Percentiles rank a stretch among this genome's conserved stretches.
These are phyloP conservation scores for Pestalotiopsis sp. DNA, from an alignment of 2,329 filamentous ascomycete species.

Conservation along the genomic window DNA sequence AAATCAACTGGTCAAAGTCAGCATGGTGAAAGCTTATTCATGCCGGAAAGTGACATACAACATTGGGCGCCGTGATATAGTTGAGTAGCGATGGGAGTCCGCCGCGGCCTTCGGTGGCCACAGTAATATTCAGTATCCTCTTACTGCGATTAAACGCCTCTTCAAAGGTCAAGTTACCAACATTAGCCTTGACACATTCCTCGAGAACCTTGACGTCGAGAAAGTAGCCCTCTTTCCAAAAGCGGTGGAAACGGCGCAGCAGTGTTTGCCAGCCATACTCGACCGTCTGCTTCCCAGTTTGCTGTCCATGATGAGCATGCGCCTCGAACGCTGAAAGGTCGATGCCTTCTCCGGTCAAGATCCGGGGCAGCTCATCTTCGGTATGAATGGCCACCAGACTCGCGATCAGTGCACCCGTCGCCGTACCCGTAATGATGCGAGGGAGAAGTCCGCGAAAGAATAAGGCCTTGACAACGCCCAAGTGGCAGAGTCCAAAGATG, in stretches of 20 bases:
- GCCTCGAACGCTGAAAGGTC: constrained; percentile 77
- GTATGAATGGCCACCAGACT: constrained; percentile 86
- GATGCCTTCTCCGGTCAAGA: constrained; percentile 79
- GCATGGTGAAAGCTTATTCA: background rate
- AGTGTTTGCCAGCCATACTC: constrained; percentile 60
- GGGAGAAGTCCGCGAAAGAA: constrained; percentile 81
- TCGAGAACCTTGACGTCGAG: constrained; percentile 82
- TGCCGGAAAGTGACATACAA: constrained; percentile 58
- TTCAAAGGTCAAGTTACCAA: constrained; percentile 89
- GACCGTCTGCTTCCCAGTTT: constrained; percentile 38
- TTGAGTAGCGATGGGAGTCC: constrained; percentile 86
- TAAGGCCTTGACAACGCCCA: constrained; percentile 88
- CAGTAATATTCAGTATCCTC: constrained; percentile 87
- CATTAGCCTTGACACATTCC: constrained; percentile 80
- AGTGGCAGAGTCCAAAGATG: constrained; percentile 87
- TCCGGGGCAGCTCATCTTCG: constrained; percentile 77
- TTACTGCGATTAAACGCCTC: constrained; percentile 88
- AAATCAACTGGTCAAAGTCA: constrained; percentile 62
- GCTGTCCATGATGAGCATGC: constrained; percentile 34
- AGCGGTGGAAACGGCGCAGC: constrained; percentile 67
- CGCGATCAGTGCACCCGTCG: constrained; percentile 86
- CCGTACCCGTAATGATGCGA: constrained; percentile 88
- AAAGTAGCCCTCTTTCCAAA: constrained; percentile 78
- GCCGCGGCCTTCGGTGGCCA: constrained; percentile 73
- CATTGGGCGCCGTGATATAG: constrained; percentile 90